Base-by-base conservation (phyloP, 768 basidiomycete species). In the Phylloporus arenicola region DNA sequence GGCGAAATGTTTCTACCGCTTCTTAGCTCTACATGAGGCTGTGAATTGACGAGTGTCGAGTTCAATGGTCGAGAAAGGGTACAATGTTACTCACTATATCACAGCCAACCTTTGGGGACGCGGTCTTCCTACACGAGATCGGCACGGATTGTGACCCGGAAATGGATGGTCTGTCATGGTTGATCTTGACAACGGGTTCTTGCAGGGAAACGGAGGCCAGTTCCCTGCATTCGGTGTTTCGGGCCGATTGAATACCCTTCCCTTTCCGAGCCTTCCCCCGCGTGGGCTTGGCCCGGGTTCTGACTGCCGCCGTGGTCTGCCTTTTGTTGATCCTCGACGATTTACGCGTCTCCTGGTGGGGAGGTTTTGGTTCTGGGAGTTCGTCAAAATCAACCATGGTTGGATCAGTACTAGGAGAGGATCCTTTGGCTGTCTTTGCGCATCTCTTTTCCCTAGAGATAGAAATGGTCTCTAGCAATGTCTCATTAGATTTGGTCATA, bases 381-480 rank as follows among this genome's bases (percentile, higher is more conserved):
- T 66, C 65, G 41, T 73, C 70, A 34, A 65, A 68, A 48, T 72
- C 64, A 31, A 68, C 48, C 17, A 30, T 38, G 6, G 47, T 50
- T 2, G 45, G 43, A 46, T 34, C 46, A 16, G 49, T 48, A 4
- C 34, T 37, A 17, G 70, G 64, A 25, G 73, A 69, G 6, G 72
- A 65, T 22, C 57, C 56, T 31, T 68, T 67, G 16, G 57, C 64
- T 55, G 68, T 70, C 54, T 64, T 70, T 3, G 61, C 61, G 51
- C 64, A 67, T 52, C 64, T 70, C 48, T 67, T 74, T 4, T 57
- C 53, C 25, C 52, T 48, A 22, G 51, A 44, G 17, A 25, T 43
- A 7, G 56, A 47, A 11, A 51, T 39, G 20, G 50, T 22, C 19
- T 35, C 53, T 17, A 22, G 31, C 4, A 22, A 29, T n/a, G 29